Base-by-base conservation (phyloP, 345 rosid genomes). In the rapeseed (Brassica napus) region DNA sequence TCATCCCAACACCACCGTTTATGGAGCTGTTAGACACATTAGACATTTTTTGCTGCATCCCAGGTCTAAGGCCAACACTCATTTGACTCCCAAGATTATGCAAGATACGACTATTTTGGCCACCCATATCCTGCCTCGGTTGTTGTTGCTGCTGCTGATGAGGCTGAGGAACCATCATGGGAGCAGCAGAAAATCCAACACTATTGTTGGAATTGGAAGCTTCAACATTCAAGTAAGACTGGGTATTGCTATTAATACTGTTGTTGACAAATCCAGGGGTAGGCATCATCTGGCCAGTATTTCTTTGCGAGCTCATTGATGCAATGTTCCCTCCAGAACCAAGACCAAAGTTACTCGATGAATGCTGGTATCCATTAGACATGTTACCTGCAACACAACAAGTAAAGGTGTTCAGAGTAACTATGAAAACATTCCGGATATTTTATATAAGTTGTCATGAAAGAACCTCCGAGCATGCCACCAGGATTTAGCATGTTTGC, bases 261-360 rank as follows among this genome's bases (percentile, higher is more conserved):
- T 66, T 86, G 78, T 75, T 84, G 73, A 79, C 91, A 74, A 89
- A 92, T 34, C 99, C 99, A 67, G 99, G 99, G 21, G 99, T 92
- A 69, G 99, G 99, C 83, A 96, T 93, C 99, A 96, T 93, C 76
- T 93, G 97, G 81, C 92, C 88, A 64, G 87, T 61, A 84, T 82
- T 86, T 82, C 97, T 87, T 76, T 87, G 97, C 39, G 84, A 81
- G 52, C 88, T 89, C 86, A 86, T 73, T 16, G 97, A 86, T 47
- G 97, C 77, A 88, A 92, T 84, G 83, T 81, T 93, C 65, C 91
- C 97, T 86, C 91, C 84, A 77, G 97, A 87, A 79, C 88, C 86
- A 77, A 89, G 81, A 69, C 86, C 77, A 89, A 84, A 90, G 83
- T 88, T 90, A 77, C 89, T 86, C 31, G 89, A 76, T 64, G 94